Base-by-base conservation (phyloP, 78 protist species). In the Dictyostelium brefeldianum region DNA sequence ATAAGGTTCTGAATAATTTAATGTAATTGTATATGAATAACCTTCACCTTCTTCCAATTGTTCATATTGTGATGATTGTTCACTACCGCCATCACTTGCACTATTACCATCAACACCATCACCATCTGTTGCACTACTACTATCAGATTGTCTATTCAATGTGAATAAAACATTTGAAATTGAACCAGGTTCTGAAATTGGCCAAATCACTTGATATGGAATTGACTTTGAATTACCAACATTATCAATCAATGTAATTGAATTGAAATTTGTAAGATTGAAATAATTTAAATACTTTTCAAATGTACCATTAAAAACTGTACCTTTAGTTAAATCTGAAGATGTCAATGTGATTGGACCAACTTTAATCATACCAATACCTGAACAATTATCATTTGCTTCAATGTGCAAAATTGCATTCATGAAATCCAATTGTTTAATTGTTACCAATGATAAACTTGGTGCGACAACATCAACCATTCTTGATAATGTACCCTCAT, bases 341-440 rank as follows among this genome's bases (percentile, higher is more conserved):
- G 51, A 47, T 10, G 79, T 46, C 7, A 73, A 36, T 18, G 50
- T 46, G 51, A 73, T 22, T n/a, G 20, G 46, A 9, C 56, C 79
- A 15, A n/a, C 56, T 46, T n/a, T 73, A 46, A 73, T 47, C 31
- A 73, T n/a, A 18, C 79, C 46, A n/a, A 73, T 17, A 43, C 79
- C 79, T n/a, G 79, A 73, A 5, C 9, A 15, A 20, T 46, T 11
- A 73, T 73, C 79, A 46, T 18, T 43, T 46, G 56, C 79, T 20
- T 46, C 56, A 22, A 73, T 73, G n/a, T 31, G 79, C 14, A 73
- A n/a, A 46, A 73, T 73, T 8, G 36, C 51, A 73, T 73, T 73
- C 79, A 73, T 73, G 12, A 20, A n/a, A n/a, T 47, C 79, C 27
- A 73, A 46, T 10, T 22, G 47, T 29, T n/a, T 46, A n/a, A 73